Percentiles rank a stretch among this genome's conserved stretches.
Evolutionary conservation across 768 basidiomycete species (phyloP).

Genomic region (Lactifluus rugatus): DNA sequence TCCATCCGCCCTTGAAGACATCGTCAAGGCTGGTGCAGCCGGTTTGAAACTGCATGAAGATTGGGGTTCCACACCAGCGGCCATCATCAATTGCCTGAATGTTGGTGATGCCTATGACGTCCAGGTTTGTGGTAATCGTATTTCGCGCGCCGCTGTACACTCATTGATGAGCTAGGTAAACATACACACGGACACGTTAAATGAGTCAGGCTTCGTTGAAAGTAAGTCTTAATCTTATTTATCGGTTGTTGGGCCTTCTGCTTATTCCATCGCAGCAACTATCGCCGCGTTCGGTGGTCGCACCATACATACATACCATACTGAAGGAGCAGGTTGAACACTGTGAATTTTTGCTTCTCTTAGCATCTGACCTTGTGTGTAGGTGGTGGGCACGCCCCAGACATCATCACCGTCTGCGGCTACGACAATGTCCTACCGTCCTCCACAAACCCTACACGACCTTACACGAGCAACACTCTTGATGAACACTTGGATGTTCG

Average conservation of each 20-base stretch:
- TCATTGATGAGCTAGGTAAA: constrained; percentile 47
- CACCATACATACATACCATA: constrained; percentile 96
- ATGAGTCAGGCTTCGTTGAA: constrained; percentile 96
- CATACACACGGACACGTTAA: constrained; percentile 95
- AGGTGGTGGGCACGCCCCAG: constrained; percentile 95
- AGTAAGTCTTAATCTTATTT: constrained; percentile 43
- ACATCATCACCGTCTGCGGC: constrained; percentile 96
- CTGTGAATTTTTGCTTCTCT: neutral
- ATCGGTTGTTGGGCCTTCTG: neutral
- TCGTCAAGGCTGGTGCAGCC: constrained; percentile 72
- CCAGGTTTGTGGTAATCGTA: constrained; percentile 43
- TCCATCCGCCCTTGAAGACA: constrained; percentile 60
- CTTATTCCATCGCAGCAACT: constrained; percentile 45
- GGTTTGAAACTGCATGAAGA: constrained; percentile 97
- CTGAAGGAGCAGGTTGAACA: constrained; percentile 75
- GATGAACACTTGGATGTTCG: constrained; percentile 95
- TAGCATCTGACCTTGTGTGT: neutral
- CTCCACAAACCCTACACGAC: constrained; percentile 95
- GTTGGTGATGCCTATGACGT: constrained; percentile 90
- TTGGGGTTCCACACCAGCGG: constrained; percentile 87
- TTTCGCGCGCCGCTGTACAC: neutral
- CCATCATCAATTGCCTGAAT: constrained; percentile 66
- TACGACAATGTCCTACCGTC: constrained; percentile 84
- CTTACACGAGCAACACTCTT: constrained; percentile 82
- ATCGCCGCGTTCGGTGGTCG: constrained; percentile 82